phyloP scores from a whole-genome alignment of 257 asterid species.

The Solanum sparsipilum region DNA sequence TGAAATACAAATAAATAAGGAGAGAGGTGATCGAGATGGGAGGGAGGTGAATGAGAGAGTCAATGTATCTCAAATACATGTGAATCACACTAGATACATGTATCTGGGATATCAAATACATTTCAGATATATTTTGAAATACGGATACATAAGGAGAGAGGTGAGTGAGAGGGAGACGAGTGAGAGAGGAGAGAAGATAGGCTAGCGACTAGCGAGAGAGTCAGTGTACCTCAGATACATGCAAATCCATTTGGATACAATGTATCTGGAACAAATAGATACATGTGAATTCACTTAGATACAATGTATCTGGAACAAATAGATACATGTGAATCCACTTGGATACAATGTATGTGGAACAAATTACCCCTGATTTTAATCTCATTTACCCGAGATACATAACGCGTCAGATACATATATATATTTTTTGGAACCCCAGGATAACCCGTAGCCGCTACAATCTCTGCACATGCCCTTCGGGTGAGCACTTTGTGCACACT shows the following conservation, averaged over 20 bases:
- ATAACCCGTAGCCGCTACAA: too few relatives aligned
- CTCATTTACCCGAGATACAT: neutral
- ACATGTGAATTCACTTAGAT: neutral
- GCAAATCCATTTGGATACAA: too few relatives aligned
- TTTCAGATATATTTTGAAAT: neutral
- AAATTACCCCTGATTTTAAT: neutral
- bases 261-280: neutral
- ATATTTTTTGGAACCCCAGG: too few relatives aligned
- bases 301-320: too few relatives aligned
- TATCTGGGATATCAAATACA: too few relatives aligned
- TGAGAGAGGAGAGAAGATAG: neutral
- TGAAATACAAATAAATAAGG: neutral
- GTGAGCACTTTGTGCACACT: too few relatives aligned
- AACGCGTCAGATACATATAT: too few relatives aligned
- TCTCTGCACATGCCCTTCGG: too few relatives aligned
- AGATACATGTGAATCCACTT: neutral
- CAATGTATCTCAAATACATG: too few relatives aligned
- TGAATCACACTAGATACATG: neutral
- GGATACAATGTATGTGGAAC: neutral
- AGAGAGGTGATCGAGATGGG: neutral
- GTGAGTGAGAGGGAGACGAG: neutral
- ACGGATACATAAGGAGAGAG: neutral
- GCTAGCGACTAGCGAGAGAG: neutral
- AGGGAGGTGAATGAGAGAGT: neutral
- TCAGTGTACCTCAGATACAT: too few relatives aligned